Evolutionary conservation across 805 yeast genomes (phyloP).

Genomic region (Debaryomyces castellii): DNA sequence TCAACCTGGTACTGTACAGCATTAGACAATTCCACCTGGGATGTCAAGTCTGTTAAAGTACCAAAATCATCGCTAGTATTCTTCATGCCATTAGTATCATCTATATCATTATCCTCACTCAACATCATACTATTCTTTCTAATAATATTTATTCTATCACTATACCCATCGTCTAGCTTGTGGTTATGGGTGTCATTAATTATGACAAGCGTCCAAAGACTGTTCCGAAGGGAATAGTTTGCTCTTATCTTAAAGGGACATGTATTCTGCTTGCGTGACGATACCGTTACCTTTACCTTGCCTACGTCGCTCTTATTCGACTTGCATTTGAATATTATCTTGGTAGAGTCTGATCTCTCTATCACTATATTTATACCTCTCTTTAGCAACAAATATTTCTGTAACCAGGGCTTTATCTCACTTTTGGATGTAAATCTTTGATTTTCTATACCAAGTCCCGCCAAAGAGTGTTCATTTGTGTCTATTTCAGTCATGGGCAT

Average conservation of each 20-base stretch:
- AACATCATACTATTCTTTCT: not conserved
- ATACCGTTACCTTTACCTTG: constrained; percentile 14
- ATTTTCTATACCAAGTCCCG: constrained; percentile 19
- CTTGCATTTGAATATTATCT: constrained; percentile 63
- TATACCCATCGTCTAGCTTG: constrained; percentile 4
- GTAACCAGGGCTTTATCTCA: constrained; percentile 64
- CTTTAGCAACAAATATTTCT: constrained; percentile 39
- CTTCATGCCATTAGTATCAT: not conserved
- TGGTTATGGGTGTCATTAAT: constrained; percentile 64
- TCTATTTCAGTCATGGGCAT: not conserved
- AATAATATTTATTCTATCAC: not conserved
- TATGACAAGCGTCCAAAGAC: constrained; percentile 60
- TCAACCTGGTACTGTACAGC: not conserved
- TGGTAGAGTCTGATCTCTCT: constrained; percentile 59
- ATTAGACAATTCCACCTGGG: constrained; percentile 3
- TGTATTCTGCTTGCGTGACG: constrained; percentile 26
- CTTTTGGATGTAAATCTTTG: constrained; percentile 34
- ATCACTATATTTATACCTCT: constrained; percentile 58
- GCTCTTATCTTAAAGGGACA: constrained; percentile 71
- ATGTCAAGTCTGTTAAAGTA: constrained; percentile 2
- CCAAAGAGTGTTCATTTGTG: constrained; percentile 21
- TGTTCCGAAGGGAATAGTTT: constrained; percentile 51
- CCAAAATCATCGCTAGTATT: constrained; percentile 6
- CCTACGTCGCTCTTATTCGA: constrained; percentile 20
- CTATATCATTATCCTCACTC: not conserved